A percentile compares a stretch with the other conserved stretches of the same genome.
phyloP scores from a whole-genome alignment of 169 alveolate species.

The Eimeria necatrix region DNA sequence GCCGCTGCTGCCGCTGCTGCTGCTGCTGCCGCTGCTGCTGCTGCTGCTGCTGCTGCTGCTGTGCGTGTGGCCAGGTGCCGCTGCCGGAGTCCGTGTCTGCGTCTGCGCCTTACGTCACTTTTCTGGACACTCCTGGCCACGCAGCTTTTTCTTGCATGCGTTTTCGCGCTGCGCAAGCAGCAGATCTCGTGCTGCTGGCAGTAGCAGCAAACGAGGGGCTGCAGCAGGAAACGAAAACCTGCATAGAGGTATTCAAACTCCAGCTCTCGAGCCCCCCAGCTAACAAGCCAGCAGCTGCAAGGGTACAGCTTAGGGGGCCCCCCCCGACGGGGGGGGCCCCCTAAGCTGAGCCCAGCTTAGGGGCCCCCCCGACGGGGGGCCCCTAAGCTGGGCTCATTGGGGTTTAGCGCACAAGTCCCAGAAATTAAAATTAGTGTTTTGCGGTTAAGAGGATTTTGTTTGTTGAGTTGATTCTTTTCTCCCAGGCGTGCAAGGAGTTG shows the following conservation, averaged over 20 bases:
- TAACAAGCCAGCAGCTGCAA: too few relatives aligned
- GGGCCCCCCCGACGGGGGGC: too few relatives aligned
- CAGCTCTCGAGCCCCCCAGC: too few relatives aligned
- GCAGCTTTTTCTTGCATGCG: constrained; percentile 65
- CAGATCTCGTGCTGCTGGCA: constrained; percentile 61
- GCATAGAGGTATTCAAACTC: neutral
- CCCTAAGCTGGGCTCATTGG: neutral
- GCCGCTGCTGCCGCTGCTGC: neutral
- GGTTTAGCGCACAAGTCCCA: neutral
- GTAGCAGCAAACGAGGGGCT: constrained; percentile 65
- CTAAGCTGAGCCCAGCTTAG: too few relatives aligned
- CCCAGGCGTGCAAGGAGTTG: constrained; percentile 16
- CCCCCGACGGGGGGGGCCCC: too few relatives aligned
- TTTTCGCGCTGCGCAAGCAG: constrained; percentile 34
- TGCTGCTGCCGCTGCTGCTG: neutral
- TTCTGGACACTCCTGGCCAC: constrained; percentile 72
- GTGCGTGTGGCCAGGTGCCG: constrained; percentile 8
- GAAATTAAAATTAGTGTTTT: neutral
- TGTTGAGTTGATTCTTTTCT: neutral
- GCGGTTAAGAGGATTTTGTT: neutral
- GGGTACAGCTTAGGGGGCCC: too few relatives aligned
- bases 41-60: neutral
- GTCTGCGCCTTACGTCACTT: constrained; percentile 30
- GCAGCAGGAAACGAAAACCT: constrained; percentile 11
- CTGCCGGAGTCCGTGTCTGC: constrained; percentile 23